These are phyloP conservation scores for Russula vinacea DNA, from an alignment of 768 basidiomycete genomes.

Conservation along the genomic window DNA sequence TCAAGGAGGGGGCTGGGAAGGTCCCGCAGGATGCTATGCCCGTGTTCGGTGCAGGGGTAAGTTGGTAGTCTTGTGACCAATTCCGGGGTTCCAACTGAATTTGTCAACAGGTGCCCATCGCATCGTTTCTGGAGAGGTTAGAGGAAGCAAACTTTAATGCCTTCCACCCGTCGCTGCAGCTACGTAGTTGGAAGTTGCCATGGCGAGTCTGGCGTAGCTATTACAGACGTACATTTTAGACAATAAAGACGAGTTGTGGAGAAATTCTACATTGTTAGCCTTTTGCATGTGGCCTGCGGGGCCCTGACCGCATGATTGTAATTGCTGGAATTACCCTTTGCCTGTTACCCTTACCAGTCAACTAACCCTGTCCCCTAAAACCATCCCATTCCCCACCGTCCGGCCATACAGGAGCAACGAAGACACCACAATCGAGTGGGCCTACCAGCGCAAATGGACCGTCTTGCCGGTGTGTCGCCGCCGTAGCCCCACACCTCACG, in stretches of 20 bases:
- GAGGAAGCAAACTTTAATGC: conserved; percentile 71
- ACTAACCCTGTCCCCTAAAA: conserved; percentile 16
- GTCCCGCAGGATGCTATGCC: conserved; percentile 62
- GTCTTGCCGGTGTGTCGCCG: conserved; percentile 30
- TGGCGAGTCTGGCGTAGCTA: conserved; percentile 64
- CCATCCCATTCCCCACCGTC: conserved; percentile 9
- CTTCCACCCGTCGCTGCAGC: conserved; percentile 60
- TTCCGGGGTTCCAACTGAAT: not conserved
- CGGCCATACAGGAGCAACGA: conserved; percentile 18
- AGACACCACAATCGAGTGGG: conserved; percentile 7
- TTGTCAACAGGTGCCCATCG: conserved; percentile 57
- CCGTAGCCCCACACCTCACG: conserved; percentile 15
- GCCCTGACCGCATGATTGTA: conserved; percentile 2
- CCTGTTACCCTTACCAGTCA: conserved; percentile 18
- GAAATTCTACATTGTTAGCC: not conserved
- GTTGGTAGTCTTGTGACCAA: conserved; percentile 39
- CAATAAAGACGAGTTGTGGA: not conserved
- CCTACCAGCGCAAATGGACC: conserved; percentile 25
- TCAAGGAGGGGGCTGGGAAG: conserved; percentile 49
- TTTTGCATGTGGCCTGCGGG: not conserved
- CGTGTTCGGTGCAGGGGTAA: conserved; percentile 67
- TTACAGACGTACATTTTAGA: conserved; percentile 42
- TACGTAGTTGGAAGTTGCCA: conserved; percentile 73
- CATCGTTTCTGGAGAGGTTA: conserved; percentile 58
- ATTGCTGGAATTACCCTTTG: not conserved